A percentile compares a stretch with the other conserved stretches of the same genome.
Conservation (phyloP, 495 filamentous ascomycete genomes). For the Xylaria sp. region DNA sequence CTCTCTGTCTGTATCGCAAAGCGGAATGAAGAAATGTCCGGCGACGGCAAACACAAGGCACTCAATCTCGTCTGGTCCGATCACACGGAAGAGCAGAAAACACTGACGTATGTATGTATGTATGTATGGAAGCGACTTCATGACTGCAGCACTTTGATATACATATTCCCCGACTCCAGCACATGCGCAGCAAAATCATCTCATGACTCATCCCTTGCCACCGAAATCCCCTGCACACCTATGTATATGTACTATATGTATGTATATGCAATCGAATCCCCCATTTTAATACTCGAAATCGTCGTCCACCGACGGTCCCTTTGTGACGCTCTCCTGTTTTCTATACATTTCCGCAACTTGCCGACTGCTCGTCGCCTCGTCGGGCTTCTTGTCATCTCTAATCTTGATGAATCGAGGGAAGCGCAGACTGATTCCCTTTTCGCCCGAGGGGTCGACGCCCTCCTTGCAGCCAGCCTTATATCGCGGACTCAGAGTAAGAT, state of each 20-base stretch:
- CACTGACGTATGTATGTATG: too few relatives aligned
- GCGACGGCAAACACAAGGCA: background rate
- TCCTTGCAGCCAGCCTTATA: slow-evolving; percentile 81
- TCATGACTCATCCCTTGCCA: slow-evolving; percentile 10
- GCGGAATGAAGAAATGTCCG: background rate
- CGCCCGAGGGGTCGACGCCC: slow-evolving; percentile 69
- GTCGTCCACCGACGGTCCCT: slow-evolving; percentile 87
- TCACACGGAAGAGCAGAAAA: background rate
- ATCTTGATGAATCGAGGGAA: slow-evolving; percentile 92
- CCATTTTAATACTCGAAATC: slow-evolving; percentile 95
- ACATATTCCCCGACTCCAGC: slow-evolving; percentile 12
- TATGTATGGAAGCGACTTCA: background rate
- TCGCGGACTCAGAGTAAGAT: slow-evolving; percentile 88
- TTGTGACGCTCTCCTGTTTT: slow-evolving; percentile 84
- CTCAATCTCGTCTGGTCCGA: too few relatives aligned
- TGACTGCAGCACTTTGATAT: slow-evolving; percentile 13
- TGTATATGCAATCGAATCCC: background rate
- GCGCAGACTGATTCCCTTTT: slow-evolving; percentile 85
- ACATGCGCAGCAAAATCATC: slow-evolving; percentile 18
- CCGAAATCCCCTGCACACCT: background rate
- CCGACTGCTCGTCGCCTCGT: slow-evolving; percentile 81
- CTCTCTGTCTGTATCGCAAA: background rate
- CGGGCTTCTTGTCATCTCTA: slow-evolving; percentile 92
- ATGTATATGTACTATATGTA: too few relatives aligned
- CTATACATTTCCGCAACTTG: slow-evolving; percentile 96